Evolutionary conservation across 345 rosid genomes (phyloP), one percentile per base, ranked within the genome.

Genomic region (Eucalyptus polyanthemos): DNA sequence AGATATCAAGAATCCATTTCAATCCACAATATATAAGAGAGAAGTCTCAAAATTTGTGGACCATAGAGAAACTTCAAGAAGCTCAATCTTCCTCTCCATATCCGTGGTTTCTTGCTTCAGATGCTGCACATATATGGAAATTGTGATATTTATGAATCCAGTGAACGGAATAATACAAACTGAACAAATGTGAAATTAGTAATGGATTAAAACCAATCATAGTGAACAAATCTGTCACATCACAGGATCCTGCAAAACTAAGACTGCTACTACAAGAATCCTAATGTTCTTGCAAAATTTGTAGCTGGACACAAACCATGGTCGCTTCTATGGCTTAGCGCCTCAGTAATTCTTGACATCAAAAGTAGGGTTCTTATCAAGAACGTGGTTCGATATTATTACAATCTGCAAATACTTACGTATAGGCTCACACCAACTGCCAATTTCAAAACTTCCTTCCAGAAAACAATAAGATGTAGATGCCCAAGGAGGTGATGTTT

Each of bases 1-100:
- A 62, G 31, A 29, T 62, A 27, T 27, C 69, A 83, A 50, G 86
- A 44, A 22, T 7, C 14, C 51, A 44, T 83, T 83, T 83, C 31
- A 3, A 44, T 12, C 50, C 27, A 21, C 47, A 44, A 83, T 83
- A 5, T 44, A 44, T 15, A 22, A 40, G 86, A 44, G 6, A 29
- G 31, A 62, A 62, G 56, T 86, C 58, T 86, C 12, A 49, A 86
- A 86, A 47, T 22, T 86, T 50, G 54, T 45, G 17, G 62, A 96
- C 98, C 95, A 90, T 86, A 92, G 80, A 88, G 91, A 90, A 90
- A 88, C 92, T 89, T 95, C 92, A 90, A 95, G 94, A 25, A 88
- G 80, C 92, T 94, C 95, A 69, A 95, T 93, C 93, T 91, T 92
- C 92, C 89, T 89, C 45, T 87, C 89, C 95, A 93, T 89, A 72